phyloP scores from a whole-genome alignment of 108 stramenopile species.

The Stephanodiscus minutulus region DNA sequence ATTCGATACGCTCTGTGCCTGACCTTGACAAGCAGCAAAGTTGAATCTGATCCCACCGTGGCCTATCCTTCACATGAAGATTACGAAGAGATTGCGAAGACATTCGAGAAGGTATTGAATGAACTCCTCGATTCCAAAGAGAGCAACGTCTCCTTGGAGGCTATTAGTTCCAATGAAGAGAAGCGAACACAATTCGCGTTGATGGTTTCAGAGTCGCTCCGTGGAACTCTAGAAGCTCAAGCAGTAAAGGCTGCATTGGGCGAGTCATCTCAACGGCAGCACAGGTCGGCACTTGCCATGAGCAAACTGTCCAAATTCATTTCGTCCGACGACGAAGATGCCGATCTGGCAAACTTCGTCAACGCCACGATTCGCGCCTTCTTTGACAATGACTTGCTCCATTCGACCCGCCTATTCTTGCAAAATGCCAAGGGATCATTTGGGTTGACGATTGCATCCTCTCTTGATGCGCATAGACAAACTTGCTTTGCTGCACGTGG shows the following conservation, averaged over 20 bases:
- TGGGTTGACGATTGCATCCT: constrained; percentile 65
- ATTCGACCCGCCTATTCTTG: constrained; percentile 64
- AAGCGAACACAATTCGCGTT: constrained; percentile 15
- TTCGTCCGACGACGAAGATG: constrained; percentile 27
- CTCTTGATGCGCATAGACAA: constrained; percentile 75
- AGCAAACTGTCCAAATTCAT: constrained; percentile 31
- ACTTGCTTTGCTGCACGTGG: constrained; percentile 80
- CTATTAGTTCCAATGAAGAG: constrained; percentile 12
- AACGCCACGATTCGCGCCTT: constrained; percentile 65
- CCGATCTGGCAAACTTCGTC: constrained; percentile 28
- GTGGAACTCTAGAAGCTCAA: constrained; percentile 6
- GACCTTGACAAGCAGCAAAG: constrained; percentile 27
- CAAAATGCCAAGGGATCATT: constrained; percentile 78
- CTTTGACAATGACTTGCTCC: constrained; percentile 80
- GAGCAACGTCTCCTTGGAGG: constrained; percentile 7
- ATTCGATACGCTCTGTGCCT: constrained; percentile 70
- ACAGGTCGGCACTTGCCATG: constrained; percentile 12
- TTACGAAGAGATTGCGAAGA: constrained; percentile 62
- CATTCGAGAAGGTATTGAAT: constrained; percentile 64
- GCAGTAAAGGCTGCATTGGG: background rate
- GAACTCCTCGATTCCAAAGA: constrained; percentile 19
- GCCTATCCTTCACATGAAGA: constrained; percentile 53
- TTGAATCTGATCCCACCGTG: constrained; percentile 32
- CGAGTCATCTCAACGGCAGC: constrained; percentile 2
- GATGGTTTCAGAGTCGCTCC: constrained; percentile 19